Base-by-base conservation (phyloP, 2,329 filamentous ascomycete species). In the Trichoderma hamatum region DNA sequence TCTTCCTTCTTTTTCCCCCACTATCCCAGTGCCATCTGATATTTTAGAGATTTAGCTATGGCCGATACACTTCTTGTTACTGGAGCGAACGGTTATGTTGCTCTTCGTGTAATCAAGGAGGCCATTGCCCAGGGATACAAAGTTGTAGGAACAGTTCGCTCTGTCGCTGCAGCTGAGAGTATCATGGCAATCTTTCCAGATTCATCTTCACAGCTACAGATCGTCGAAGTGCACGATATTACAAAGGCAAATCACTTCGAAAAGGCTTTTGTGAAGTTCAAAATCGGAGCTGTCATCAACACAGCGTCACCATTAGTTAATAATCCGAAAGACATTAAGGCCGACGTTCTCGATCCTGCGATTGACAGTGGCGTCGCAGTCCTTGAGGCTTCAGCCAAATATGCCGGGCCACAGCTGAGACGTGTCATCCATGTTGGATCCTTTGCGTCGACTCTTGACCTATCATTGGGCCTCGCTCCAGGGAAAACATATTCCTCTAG, bases 21-120 rank as follows among this genome's bases (percentile, higher is more conserved):
- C 16, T 43, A 3, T 30, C 0, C 5, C 0, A 19, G 36, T 43
- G 7, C 16, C 16, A 19, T 43, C 39, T 43, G 2, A 43, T 7
- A 43, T 43, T 19, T 6, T 19, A 43, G 19, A 19, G 1, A 43
- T 43, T 3, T 43, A n/a, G 39, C 43, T 5, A 49, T 49, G 43
- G 19, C n/a, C 3, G 43, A 46, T 30, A 65, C 62, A 24, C 30
- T 66, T 5, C 24, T 66, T 19, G 19, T 66, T 16, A 66, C 54
- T 3, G 52, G 63, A 2, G 63, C 63, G 6, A 66, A 56, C n/a
- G 52, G 63, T 1, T 66, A 32, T 30, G n/a, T 66, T 9, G 63
- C 51, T 6, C 51, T 39, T 10, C 63, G 59, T 30, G 52, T 59
- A 19, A 59, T 66, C 26, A 16, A 46, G 6, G 34, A 59, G 14